A percentile compares a stretch with the other conserved stretches of the same genome.
Conservation (phyloP, 306 rosid species). For the Quercus dentata region DNA sequence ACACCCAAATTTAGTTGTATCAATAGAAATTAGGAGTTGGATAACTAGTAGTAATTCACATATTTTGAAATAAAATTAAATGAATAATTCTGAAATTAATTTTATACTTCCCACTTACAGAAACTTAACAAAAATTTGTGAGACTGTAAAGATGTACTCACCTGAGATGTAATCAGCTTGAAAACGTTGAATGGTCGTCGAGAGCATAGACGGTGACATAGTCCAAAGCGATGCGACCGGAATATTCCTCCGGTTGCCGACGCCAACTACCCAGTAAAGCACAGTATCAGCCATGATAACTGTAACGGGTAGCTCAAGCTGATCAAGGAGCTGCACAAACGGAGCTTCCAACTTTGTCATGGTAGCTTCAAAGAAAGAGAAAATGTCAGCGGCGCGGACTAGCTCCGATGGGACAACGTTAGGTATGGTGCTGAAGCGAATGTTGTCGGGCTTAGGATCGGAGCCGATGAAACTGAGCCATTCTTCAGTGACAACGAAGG, state of each 20-base stretch:
- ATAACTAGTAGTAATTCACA: too few relatives aligned
- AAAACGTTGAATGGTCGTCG: neutral
- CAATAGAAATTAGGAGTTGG: too few relatives aligned
- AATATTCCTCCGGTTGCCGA: slow-evolving; percentile 36
- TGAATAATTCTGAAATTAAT: too few relatives aligned
- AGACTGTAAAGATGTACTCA: too few relatives aligned
- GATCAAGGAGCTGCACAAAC: slow-evolving; percentile 12
- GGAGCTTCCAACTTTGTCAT: slow-evolving; percentile 20
- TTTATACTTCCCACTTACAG: too few relatives aligned
- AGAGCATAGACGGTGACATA: slow-evolving; percentile 34
- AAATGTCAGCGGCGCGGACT: slow-evolving; percentile 10
- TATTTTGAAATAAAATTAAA: too few relatives aligned
- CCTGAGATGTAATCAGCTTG: neutral
- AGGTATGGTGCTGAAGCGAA: slow-evolving; percentile 32
- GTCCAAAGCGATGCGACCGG: slow-evolving; percentile 49
- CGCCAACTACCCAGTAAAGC: slow-evolving; percentile 22
- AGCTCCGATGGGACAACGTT: slow-evolving; percentile 28
- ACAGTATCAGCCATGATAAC: slow-evolving; percentile 36
- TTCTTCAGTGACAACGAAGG: slow-evolving; percentile 28
- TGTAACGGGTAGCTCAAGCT: slow-evolving; percentile 29
- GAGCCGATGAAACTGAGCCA: slow-evolving; percentile 27
- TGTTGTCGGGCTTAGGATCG: slow-evolving; percentile 15
- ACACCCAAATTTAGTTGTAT: too few relatives aligned
- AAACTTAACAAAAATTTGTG: too few relatives aligned
- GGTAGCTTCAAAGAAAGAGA: neutral